Percentiles rank a stretch among this genome's conserved stretches.
Conservation (phyloP, 2,329 filamentous ascomycete genomes). For the Alternaria hordeiaustralica region DNA sequence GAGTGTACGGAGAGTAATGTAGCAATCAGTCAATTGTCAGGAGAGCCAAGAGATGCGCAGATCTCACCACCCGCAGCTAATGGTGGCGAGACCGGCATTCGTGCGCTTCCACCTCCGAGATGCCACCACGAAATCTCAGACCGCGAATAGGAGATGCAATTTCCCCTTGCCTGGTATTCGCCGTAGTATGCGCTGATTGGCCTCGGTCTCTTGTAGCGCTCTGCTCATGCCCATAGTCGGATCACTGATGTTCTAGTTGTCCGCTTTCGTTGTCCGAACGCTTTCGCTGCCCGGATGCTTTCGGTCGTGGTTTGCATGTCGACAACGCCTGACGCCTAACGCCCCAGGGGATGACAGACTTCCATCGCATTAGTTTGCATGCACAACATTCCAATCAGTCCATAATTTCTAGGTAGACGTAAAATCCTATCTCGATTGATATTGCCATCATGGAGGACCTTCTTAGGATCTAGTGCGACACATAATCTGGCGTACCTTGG, state of each 20-base stretch:
- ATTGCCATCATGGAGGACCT: not conserved
- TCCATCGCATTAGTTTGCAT: not conserved
- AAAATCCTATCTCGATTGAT: not conserved
- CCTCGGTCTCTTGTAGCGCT: not conserved
- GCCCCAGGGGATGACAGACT: not conserved
- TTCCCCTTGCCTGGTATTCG: constrained; percentile 8
- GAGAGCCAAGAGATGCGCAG: constrained; percentile 25
- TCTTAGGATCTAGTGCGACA: not conserved
- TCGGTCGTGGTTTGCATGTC: not conserved
- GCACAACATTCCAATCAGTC: not conserved
- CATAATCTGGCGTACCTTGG: not conserved
- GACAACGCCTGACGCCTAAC: not conserved
- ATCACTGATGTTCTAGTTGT: not conserved
- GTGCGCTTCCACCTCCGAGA: constrained; percentile 19
- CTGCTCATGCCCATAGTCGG: not conserved
- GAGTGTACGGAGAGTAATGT: constrained; percentile 10
- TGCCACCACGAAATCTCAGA: constrained; percentile 6
- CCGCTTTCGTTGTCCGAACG: not conserved
- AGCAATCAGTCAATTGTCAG: constrained; percentile 23
- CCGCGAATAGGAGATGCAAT: constrained; percentile 17
- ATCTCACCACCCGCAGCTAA: constrained; percentile 28
- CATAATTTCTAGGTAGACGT: not conserved
- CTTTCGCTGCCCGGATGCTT: not conserved
- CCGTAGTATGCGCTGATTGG: constrained; percentile 1
- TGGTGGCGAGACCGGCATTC: constrained; percentile 28